Base-by-base conservation (phyloP, 192 early-diverging fungal species). In the Allomyces arbusculus region DNA sequence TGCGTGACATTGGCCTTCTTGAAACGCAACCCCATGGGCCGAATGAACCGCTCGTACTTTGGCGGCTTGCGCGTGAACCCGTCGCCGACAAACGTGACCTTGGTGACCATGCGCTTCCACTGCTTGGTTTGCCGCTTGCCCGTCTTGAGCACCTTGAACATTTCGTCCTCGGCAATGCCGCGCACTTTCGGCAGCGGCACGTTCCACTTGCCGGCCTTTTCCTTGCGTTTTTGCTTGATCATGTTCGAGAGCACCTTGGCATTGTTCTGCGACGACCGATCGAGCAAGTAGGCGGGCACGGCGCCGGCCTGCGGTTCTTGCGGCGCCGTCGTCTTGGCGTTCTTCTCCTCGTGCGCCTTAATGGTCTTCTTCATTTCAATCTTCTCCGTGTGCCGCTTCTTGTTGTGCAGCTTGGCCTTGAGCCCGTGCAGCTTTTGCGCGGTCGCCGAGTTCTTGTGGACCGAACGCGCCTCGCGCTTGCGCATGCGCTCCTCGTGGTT, bases 291-390 rank as follows among this genome's bases (percentile, higher is more conserved):
- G 24, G 94, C 87, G 9, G 95, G 95, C 50, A 99, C 89, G 55
- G 95, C 95, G 61, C 94, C 94, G 58, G 94, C 95, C 61, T 90
- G 86, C 61, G 90, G 89, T 68, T 91, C 83, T 44, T 89, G 86
- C 69, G 85, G 83, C 20, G 82, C 75, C 78, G 92, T 95, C 69
- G 94, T 87, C 78, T 95, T 94, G 75, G 88, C 90, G 72, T 89
- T 89, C 80, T 91, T 88, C 70, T 96, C 94, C 72, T 99, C 90
- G 81, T 96, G 92, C 80, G 92, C 89, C 77, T 99, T 99, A 71
- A 99, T 86, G 84, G 91, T 96, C 80, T 99, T 99, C 83, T 96
- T 95, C 94, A 96, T 95, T 79, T 99, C 89, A 69, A 99, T 94
- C 89, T 99, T 99, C 76, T 99, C 92, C 23, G 84, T 77, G 72